Conservation (phyloP, 2,329 filamentous ascomycete genomes). For the Trichoderma sp. region DNA sequence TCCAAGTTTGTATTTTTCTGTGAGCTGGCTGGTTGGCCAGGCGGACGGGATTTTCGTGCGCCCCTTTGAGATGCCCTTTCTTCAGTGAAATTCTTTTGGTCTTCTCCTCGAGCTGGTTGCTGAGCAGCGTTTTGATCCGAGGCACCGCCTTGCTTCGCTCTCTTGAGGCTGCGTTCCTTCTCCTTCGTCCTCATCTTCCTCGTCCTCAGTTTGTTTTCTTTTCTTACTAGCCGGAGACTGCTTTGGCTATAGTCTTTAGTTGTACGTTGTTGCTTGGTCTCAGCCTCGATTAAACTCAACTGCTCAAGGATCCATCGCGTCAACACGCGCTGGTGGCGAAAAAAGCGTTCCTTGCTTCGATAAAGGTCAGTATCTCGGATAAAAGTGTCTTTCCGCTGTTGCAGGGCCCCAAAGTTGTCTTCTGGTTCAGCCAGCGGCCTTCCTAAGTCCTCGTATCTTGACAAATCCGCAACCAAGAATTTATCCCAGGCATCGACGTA, state of each 20-base stretch:
- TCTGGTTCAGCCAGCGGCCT: not conserved
- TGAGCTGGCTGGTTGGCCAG: not conserved
- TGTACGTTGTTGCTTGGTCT: not conserved
- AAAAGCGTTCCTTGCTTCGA: not conserved
- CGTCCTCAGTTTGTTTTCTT: not conserved
- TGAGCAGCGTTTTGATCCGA: not conserved
- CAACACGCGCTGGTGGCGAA: not conserved
- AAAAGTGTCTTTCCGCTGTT: not conserved
- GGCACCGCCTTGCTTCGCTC: not conserved
- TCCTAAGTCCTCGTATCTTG: not conserved
- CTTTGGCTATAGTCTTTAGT: not conserved
- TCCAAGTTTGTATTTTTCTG: not conserved
- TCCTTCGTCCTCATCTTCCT: not conserved
- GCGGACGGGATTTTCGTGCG: not conserved
- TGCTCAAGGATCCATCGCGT: not conserved
- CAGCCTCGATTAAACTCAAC: not conserved
- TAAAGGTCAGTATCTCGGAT: not conserved
- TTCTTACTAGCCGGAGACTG: not conserved
- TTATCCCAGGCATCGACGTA: not conserved
- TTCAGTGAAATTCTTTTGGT: not conserved
- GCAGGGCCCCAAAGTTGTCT: not conserved
- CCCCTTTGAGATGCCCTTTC: not conserved
- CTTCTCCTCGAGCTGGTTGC: not conserved
- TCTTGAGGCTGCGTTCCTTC: not conserved
- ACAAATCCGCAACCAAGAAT: not conserved